Base-by-base conservation (phyloP, 306 rosid genomes). In the Benincasa hispida region DNA sequence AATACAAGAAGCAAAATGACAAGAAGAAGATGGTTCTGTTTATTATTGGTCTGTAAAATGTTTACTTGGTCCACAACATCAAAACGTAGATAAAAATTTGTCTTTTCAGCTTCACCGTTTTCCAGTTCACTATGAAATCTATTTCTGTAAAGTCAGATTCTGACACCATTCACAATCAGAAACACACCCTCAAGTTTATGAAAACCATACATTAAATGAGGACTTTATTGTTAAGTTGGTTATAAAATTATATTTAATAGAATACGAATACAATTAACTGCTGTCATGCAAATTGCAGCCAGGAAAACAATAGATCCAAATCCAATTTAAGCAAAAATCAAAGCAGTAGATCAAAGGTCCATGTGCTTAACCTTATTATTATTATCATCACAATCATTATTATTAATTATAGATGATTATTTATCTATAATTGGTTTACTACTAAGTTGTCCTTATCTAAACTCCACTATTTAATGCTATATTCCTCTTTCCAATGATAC, bases 11-110 rank as follows among this genome's bases (percentile, higher is more conserved):
- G 19, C 32, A 41, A 68, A 68, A 68, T 68, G 74, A 68, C 74
- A 68, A 68, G 74, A 21, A 65, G 72, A 66, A 68, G 74, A 68
- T 68, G 74, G 32, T 68, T 68, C 74, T 10, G 72, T 65, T 65
- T 37, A 39, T 65, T 35, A 68, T 67, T 67, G 74, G 34, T 13
- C 48, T 39, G 74, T 12, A 2, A 21, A 68, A n/a, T n/a, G 34
- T 37, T 37, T 13, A 41, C 34, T n/a, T 37, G 54, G 55, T 41
- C 74, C 74, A 68, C 54, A 68, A 11, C 74, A 41, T 68, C 30
- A 21, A 41, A 68, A 21, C 21, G 74, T 41, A 68, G 54, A 42
- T 65, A 12, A 21, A 68, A 68, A 24, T 0, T 12, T 42, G 74
- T 41, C 53, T 41, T 68, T 68, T 68, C 74, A 68, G 35, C 72